Evolutionary conservation across 2,329 filamentous ascomycete species (phyloP).

Genomic region (Delphinella strobiligena): DNA sequence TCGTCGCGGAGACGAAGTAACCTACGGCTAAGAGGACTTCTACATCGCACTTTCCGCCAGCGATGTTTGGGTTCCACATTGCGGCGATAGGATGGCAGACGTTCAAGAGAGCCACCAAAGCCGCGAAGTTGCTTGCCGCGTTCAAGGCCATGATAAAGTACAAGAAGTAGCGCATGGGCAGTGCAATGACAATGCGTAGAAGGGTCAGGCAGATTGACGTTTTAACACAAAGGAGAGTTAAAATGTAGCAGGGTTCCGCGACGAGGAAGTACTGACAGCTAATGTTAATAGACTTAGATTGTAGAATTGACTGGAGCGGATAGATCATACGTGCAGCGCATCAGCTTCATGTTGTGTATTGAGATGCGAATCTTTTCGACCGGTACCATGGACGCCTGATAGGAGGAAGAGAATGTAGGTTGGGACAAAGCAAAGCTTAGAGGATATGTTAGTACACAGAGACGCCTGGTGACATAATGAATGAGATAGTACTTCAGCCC

Average conservation of each 20-base stretch:
- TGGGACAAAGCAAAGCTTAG: background rate
- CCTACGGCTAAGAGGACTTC: constrained; percentile 8
- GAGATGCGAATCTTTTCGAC: background rate
- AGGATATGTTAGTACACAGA: background rate
- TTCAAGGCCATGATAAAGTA: constrained; percentile 6
- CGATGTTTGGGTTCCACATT: constrained; percentile 7
- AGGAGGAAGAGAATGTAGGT: background rate
- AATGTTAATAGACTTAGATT: background rate
- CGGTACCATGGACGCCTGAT: background rate
- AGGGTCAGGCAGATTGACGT: constrained; percentile 38
- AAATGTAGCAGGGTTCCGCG: constrained; percentile 37
- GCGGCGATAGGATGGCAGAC: constrained; percentile 11
- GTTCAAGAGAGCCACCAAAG: constrained; percentile 10
- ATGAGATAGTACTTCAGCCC: no score
- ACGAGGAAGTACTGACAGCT: constrained; percentile 37
- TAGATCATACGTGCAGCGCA: background rate
- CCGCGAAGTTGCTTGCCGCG: constrained; percentile 10
- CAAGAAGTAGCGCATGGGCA: constrained; percentile 1
- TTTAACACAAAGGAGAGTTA: constrained; percentile 33
- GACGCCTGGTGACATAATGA: no score
- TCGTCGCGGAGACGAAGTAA: constrained; percentile 7
- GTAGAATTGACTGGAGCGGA: background rate
- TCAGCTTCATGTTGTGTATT: background rate
- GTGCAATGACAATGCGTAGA: constrained; percentile 26
- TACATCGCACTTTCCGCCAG: constrained; percentile 3